Evolutionary conservation across 2,329 filamentous ascomycete genomes (phyloP), one percentile per base, ranked within the genome.

Genomic region (Fusarium illudens): DNA sequence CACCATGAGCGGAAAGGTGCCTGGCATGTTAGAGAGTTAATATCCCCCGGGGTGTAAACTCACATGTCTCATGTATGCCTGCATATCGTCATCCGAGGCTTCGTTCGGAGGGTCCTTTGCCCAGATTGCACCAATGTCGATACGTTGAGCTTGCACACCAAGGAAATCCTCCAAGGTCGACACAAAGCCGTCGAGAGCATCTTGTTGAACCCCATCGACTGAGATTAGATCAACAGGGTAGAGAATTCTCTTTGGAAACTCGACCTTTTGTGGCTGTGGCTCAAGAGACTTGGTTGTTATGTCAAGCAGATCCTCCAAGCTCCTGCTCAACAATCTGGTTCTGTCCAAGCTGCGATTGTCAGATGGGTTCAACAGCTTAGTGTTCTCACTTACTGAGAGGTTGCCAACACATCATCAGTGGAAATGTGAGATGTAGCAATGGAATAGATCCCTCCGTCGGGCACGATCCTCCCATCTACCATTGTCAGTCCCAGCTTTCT

Each of bases 371-470:
- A 12, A 7, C 1, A 4, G 4, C 6, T 8, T 12, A 1, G 1
- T 10, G 5, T 19, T 3, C 30, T 15, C 12, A 58, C 71, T 64
- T 66, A 74, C 76, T 55, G 58, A 3, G 74, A 75, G 19, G 62
- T 59, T 10, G 52, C 54, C 3, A 49, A 42, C 4, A 69, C 50
- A 6, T 63, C 70, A 6, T 62, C 52, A 4, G 65, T 33, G 1
- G 75, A 52, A 13, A 65, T n/a, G 5, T 52, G 17, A 10, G 76
- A 70, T 4, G 64, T 62, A 1, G 72, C 70, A 2, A 80, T 61
- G 1, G 79, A 73, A 39, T 77, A 79, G 5, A 78, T 30, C 0
- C 78, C 78, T 4, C 73, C 64, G 5, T 73, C 67, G 0, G 75
- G 62, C 1, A 58, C 63, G 3, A 69, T 27, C n/a, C 69, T 71